phyloP scores from a whole-genome alignment of 2,329 filamentous ascomycete genomes.

The Graphilbum fragrans region DNA sequence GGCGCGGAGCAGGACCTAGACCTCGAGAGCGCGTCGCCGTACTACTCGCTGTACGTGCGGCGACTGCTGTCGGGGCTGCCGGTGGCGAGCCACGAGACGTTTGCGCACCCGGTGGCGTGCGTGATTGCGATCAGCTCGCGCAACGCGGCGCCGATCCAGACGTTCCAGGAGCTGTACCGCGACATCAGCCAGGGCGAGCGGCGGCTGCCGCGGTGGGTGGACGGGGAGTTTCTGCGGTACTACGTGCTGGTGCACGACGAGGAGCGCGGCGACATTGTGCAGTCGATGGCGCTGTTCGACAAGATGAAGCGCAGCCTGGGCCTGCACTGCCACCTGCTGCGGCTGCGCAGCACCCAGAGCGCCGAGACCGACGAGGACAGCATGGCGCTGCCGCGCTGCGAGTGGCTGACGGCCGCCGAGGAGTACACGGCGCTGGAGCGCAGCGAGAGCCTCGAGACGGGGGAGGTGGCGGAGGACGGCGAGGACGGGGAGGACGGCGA shows the following conservation, averaged over 20 bases:
- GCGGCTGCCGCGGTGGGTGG: conserved; percentile 71
- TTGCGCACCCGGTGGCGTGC: conserved; percentile 86
- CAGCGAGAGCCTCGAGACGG: conserved; percentile 26
- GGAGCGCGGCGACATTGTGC: conserved; percentile 82
- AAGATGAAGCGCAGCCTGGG: conserved; percentile 99
- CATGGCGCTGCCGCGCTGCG: conserved; percentile 63
- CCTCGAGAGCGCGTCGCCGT: conserved; percentile 51
- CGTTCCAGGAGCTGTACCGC: conserved; percentile 70
- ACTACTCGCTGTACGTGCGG: conserved; percentile 76
- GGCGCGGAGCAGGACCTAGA: conserved; percentile 24
- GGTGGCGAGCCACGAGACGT: conserved; percentile 78
- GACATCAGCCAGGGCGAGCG: conserved; percentile 70
- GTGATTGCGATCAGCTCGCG: conserved; percentile 91
- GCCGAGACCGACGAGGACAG: conserved; percentile 87
- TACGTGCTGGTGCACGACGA: conserved; percentile 96
- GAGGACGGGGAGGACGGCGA: conserved; percentile 57
- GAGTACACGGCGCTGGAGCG: conserved; percentile 64
- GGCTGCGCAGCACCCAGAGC: conserved; percentile 74
- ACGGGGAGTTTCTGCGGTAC: conserved; percentile 86
- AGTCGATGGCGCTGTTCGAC: conserved; percentile 84
- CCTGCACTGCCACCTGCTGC: conserved; percentile 82
- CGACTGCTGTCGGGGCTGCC: conserved; percentile 71
- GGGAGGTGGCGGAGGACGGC: conserved; percentile 17
- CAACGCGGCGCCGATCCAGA: conserved; percentile 73
- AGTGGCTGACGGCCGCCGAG: conserved; percentile 83